Conservation (phyloP, 805 yeast species). For the Candida gorgasii region DNA sequence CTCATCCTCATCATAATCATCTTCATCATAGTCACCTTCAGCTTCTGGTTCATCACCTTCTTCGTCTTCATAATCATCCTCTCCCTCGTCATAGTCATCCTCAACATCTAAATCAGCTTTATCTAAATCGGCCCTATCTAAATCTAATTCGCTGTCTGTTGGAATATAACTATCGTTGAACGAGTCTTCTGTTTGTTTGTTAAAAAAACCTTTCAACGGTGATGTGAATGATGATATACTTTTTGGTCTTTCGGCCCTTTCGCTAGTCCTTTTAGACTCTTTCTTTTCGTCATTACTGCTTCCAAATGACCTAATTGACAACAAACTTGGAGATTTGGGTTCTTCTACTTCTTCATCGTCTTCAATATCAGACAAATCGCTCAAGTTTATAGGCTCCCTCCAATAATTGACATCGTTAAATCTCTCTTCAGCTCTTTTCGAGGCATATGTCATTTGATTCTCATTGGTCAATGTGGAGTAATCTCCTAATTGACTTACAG, state of each 20-base stretch:
- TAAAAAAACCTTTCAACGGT: slow-evolving; percentile 42
- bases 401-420: slow-evolving; percentile 89
- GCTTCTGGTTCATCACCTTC: slow-evolving; percentile 16
- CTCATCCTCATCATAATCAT: slow-evolving; percentile 16
- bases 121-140: slow-evolving; percentile 25
- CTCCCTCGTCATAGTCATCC: slow-evolving; percentile 19
- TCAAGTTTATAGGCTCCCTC: slow-evolving; percentile 78
- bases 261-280: slow-evolving; percentile 9
- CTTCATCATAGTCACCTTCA: slow-evolving; percentile 18
- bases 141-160: slow-evolving; percentile 19
- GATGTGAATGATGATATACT: slow-evolving; percentile 39
- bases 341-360: slow-evolving; percentile 23
- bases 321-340: slow-evolving; percentile 21
- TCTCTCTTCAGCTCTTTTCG: slow-evolving; percentile 47
- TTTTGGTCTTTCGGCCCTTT: slow-evolving; percentile 31
- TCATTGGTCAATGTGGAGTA: slow-evolving; percentile 18
- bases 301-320: slow-evolving; percentile 17
- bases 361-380: slow-evolving; percentile 57
- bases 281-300: slow-evolving; percentile 13
- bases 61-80: slow-evolving; percentile 4
- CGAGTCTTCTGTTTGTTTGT: slow-evolving; percentile 24
- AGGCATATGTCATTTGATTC: slow-evolving; percentile 3
- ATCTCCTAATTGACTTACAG: slow-evolving; percentile 42
- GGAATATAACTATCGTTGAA: slow-evolving; percentile 25
- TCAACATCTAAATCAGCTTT: slow-evolving; percentile 25